Evolutionary conservation across 2,329 filamentous ascomycete species (phyloP), one percentile per base, ranked within the genome.

Genomic region (Cyphellophora europaea): DNA sequence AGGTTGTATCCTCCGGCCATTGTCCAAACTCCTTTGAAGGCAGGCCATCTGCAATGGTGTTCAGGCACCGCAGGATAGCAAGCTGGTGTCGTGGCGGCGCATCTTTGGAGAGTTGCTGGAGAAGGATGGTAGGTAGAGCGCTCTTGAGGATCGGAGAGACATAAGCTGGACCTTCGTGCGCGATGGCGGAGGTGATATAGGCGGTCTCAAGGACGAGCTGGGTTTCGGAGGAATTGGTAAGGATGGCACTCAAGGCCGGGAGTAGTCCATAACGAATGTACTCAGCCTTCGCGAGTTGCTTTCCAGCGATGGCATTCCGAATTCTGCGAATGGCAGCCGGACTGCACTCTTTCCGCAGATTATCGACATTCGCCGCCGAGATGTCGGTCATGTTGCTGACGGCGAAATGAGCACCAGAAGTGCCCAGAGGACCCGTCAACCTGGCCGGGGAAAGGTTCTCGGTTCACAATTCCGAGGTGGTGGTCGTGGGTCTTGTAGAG

Each of bases 241-340:
- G 58, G 50, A 59, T 57, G 53, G 57, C 63, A 61, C 49, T 58
- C 25, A 81, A 57, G 33, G 74, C 57, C 21, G 66, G 63, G 17
- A 74, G 66, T 32, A 83, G 63, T 19, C 88, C 88, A 36, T 74
- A 63, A 38, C 67, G 67, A 27, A 95, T 70, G 67, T 80, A 88
- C 37, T 75, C 61, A 59, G 89, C 81, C 61, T 98, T 98, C 56
- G 80, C 79, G 57, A 89, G 79, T 19, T 82, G 72, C 58, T 96
- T 86, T 15, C 91, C 91, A 41, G 94, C 77, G 31, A 93, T 72
- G 44, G 91, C 82, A 58, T 94, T 91, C 65, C 94, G 96, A 18
- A 98, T 65, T 27, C 69, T 67, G 8, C 21, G 21, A 25, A 25
- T 25, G 8, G 21, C n/a, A 25, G 8, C n/a, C 21, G 21, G 21